Evolutionary conservation across 306 rosid genomes (phyloP), one percentile per base, ranked within the genome.

Genomic region (Medicago arabica): DNA sequence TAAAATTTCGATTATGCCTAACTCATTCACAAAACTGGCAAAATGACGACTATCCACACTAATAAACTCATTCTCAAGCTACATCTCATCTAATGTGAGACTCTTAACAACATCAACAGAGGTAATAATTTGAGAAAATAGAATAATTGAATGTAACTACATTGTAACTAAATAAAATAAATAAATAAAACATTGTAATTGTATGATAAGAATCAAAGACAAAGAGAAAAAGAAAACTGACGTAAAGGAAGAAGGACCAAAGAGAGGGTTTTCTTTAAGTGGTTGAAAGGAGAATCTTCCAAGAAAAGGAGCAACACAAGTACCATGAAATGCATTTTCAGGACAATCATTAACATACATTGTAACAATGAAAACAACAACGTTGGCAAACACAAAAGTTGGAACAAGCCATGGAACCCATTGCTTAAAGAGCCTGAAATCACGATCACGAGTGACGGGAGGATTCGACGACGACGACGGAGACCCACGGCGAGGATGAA

Each of bases 261-360:
- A 83, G 82, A 92, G 93, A 18, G 91, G 97, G 50, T 92, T 92
- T 65, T 92, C 93, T 18, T 85, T 89, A n/a, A 92, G 81, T 5
- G 97, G 87, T 74, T 92, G 93, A 78, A 92, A 92, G 3, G 97
- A 84, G 81, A 92, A 83, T 39, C 93, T 84, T n/a, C 97, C 97
- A 19, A 92, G 80, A 75, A 88, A 92, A 18, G 84, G 43, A 18
- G 51, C 89, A 75, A 92, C 58, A 69, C 97, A 89, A 3, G 86
- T 72, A 58, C 9, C 40, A 6, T 5, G 8, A 0, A 41, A 13
- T 0, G 88, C 84, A 62, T 85, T 50, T 69, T 86, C 46, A 6
- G 97, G 96, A 69, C 97, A 92, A 79, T 92, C 62, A 46, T 92
- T 92, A 0, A 86, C 74, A 13, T 68, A 85, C 97, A 92, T 92